Percentiles rank a stretch among this genome's conserved stretches.
Evolutionary conservation across 208 protist species (phyloP).

Genomic region (Crithidia expoeki): DNA sequence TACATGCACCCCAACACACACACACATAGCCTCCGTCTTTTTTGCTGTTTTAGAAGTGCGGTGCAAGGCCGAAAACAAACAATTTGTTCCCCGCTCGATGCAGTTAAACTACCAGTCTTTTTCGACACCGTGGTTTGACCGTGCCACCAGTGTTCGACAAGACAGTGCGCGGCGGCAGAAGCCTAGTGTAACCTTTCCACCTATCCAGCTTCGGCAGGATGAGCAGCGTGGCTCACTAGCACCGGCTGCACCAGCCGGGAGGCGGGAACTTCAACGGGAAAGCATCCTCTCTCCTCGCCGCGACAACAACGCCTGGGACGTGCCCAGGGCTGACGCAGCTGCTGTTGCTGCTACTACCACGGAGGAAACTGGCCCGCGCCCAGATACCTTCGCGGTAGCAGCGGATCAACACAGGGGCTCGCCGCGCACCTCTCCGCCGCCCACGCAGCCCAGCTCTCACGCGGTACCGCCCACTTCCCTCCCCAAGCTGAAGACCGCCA

Average conservation of each 20-base stretch:
- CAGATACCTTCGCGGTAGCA: too few species aligned
- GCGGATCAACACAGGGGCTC: neutral
- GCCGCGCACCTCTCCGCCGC: neutral
- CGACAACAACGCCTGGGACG: neutral
- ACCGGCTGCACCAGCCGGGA: neutral
- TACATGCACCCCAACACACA: neutral
- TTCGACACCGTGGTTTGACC: neutral
- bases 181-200: slow-evolving; percentile 6
- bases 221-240: neutral
- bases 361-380: too few species aligned
- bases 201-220: neutral
- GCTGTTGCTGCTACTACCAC: neutral
- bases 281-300: neutral
- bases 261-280: neutral
- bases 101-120: neutral
- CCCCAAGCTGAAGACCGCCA: neutral
- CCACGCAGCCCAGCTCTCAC: neutral
- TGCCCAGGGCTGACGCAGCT: neutral
- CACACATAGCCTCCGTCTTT: too few species aligned
- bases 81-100: too few species aligned
- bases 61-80: too few species aligned
- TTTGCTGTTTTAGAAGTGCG: too few species aligned
- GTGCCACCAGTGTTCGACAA: neutral
- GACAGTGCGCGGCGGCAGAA: neutral
- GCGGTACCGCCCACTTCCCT: neutral